A percentile compares a stretch with the other conserved stretches of the same genome.
Conservation (phyloP, 306 rosid species). For the Cicer yamashitae region DNA sequence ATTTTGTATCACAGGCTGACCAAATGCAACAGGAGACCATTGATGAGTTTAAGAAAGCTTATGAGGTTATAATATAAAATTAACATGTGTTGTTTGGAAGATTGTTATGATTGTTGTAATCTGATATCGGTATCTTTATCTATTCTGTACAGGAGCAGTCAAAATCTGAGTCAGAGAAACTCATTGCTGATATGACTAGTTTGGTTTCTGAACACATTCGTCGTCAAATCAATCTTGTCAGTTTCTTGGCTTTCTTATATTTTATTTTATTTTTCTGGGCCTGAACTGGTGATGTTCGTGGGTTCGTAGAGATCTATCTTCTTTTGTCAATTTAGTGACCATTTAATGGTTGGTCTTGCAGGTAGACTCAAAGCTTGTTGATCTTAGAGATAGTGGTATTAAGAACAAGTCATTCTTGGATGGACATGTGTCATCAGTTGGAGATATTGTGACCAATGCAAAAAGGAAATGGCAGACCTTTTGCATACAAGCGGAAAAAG, state of each 20-base stretch:
- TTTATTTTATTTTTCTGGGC: neutral
- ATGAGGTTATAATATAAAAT: slow-evolving; percentile 59
- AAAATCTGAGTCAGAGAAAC: slow-evolving; percentile 82
- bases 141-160: slow-evolving; percentile 76
- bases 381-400: slow-evolving; percentile 65
- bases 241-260: slow-evolving; percentile 12
- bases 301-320: neutral
- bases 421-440: slow-evolving; percentile 73
- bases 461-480: slow-evolving; percentile 91
- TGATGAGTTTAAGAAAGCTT: slow-evolving; percentile 80
- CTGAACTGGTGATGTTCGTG: neutral
- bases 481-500: slow-evolving; percentile 74
- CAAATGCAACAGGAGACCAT: slow-evolving; percentile 66
- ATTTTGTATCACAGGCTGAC: slow-evolving; percentile 58
- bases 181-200: slow-evolving; percentile 79
- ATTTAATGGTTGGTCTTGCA: slow-evolving; percentile 46
- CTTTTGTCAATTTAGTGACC: neutral
- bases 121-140: slow-evolving; percentile 43
- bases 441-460: slow-evolving; percentile 67
- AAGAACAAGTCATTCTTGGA: slow-evolving; percentile 77
- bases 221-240: slow-evolving; percentile 83
- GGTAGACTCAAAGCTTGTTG: slow-evolving; percentile 83
- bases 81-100: neutral
- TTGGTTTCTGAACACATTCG: slow-evolving; percentile 71
- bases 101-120: neutral